Base-by-base conservation (phyloP, 805 yeast species). In the Kurtzmaniella fragi region DNA sequence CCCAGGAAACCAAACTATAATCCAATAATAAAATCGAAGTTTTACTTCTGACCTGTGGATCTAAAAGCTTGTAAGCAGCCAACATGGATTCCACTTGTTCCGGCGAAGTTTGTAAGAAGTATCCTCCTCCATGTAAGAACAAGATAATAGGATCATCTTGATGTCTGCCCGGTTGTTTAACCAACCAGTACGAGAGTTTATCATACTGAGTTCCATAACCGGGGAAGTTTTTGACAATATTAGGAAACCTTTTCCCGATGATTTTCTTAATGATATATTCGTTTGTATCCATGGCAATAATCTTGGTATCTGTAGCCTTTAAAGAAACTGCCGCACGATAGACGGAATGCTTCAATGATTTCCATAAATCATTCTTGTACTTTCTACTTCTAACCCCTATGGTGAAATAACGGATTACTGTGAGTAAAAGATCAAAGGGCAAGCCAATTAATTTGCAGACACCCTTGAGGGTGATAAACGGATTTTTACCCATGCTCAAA, bases 101-200 rank as follows among this genome's bases (percentile, higher is more conserved):
- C 2, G 56, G 54, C 39, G 45, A 46, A 10, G 63, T 55, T 34
- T 62, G 61, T 28, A 64, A 41, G 37, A 55, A 63, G 45, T 52
- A 67, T 7, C 71, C 70, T 2, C 73, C 73, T 15, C 73, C 72
- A 42, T 68, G 73, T 9, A 53, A 42, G 34, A 51, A 68, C 13
- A 67, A 42, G 11, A 68, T 39, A 28, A 63, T 50, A 17, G 67
- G 66, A 38, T 59, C 67, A 1, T 38, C 39, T 1, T 52, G 42
- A 3, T 48, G 47, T 31, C 54, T 48, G 29, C 49, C 48, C n/a
- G 55, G 55, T 40, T 57, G 59, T 40, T 59, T 58, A 5, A 52
- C 63, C 12, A 67, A 42, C 73, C 72, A 68, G 31, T 49, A 44
- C 14, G 64, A 52, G 38, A 59, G 49, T 9, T 46, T 44, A 40